Percentiles rank a stretch among this genome's conserved stretches.
Evolutionary conservation across 1,284 basidiomycete genomes (phyloP).

Genomic region (Leccinum griseonigrum): DNA sequence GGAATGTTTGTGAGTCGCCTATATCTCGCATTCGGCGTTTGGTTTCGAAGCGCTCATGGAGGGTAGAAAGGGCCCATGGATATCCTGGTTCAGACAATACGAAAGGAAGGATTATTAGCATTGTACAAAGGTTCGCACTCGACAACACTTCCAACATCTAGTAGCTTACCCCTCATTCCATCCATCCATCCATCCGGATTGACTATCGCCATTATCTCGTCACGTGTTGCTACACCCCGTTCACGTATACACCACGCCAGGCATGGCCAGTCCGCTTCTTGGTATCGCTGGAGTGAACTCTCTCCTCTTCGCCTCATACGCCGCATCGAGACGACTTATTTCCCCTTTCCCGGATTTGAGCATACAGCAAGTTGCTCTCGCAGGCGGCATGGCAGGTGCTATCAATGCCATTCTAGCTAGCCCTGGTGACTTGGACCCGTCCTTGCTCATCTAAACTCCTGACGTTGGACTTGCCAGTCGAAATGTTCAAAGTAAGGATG

Average conservation of each 20-base stretch:
- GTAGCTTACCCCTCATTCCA: not conserved
- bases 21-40: not conserved
- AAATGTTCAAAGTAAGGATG: conserved; percentile 96
- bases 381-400: conserved; percentile 90
- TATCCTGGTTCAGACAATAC: conserved; percentile 75
- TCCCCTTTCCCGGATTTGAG: conserved; percentile 86
- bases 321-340: conserved; percentile 75
- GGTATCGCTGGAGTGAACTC: conserved; percentile 98
- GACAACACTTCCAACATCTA: not conserved
- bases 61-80: conserved; percentile 88
- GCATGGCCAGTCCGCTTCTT: conserved; percentile 87
- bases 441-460: not conserved
- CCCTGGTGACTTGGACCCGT: conserved; percentile 56
- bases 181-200: not conserved
- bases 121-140: conserved; percentile 78
- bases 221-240: not conserved
- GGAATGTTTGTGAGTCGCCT: conserved; percentile 72
- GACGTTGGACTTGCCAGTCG: conserved; percentile 45
- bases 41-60: not conserved
- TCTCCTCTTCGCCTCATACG: conserved; percentile 90
- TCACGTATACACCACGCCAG: conserved; percentile 37
- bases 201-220: not conserved
- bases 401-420: conserved; percentile 86
- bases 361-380: conserved; percentile 76
- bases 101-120: conserved; percentile 87